Evolutionary conservation across 305 asterid genomes (phyloP), one percentile per base, ranked within the genome.

Genomic region (Rubia tinctorum): DNA sequence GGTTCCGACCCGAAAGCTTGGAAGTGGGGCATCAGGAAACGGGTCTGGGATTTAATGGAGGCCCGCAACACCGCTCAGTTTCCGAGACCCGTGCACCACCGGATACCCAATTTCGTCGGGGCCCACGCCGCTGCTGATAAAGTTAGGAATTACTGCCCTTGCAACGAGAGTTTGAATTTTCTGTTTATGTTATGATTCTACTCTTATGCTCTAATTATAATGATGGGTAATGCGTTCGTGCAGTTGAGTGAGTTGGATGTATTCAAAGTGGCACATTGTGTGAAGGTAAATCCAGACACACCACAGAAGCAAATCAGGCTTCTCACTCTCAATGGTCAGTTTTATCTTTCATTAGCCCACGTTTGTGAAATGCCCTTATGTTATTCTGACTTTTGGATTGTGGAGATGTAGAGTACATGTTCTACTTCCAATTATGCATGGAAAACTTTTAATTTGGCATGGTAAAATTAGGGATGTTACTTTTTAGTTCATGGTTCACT

Each of bases 271-370:
- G 95, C 97, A 10, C 75, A 84, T 13, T 93, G 97, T 81, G 97
- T 93, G 84, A 93, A 93, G 77, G 97, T 93, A 66, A 93, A 93
- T 83, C 98, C 98, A 69, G 98, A 93, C 72, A 91, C 97, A 8
- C 97, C 98, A 2, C 98, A 93, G 76, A 93, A 90, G 80, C 98
- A 91, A 90, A 91, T 90, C 81, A 85, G 98, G 82, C 87, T 93
- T 81, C 96, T 91, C 83, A 88, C 97, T 30, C 97, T 93, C 66
- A 72, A 85, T 71, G 97, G 98, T 93, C 63, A 73, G 93, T 79
- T 55, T 40, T 70, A 55, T 13, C 23, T 49, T 64, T 18, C n/a
- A n/a, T 30, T 61, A 20, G 13, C n/a, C 4, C 25, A 10, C 34
- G 5, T 37, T 37, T 27, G 3, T 56, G 62, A n/a, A 18, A 17